Evolutionary conservation across 345 rosid genomes (phyloP).

Genomic region (Brassica cretica): DNA sequence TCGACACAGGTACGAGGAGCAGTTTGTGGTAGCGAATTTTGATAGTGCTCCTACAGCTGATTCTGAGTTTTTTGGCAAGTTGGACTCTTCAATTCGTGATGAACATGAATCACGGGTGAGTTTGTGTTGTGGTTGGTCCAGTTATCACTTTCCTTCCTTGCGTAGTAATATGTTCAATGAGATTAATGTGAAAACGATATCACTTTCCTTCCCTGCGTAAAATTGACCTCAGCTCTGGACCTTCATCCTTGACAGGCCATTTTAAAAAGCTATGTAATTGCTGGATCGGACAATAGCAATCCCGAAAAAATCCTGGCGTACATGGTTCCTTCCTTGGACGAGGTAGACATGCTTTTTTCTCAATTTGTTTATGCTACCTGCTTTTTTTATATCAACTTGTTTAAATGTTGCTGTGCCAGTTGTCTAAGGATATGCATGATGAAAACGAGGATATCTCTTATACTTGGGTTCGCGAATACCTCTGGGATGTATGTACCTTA

Average conservation of each 20-base stretch:
- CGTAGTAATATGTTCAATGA: constrained; percentile 5
- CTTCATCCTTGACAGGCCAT: constrained; percentile 57
- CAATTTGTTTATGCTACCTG: background rate
- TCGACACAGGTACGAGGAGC: constrained; percentile 69
- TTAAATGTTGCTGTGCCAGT: constrained; percentile 49
- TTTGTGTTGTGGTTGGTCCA: background rate
- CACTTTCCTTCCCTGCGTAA: constrained; percentile 1
- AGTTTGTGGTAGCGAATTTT: constrained; percentile 69
- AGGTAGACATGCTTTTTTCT: constrained; percentile 53
- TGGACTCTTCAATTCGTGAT: constrained; percentile 69
- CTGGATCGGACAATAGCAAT: constrained; percentile 65
- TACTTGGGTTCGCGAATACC: constrained; percentile 90
- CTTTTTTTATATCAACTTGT: constrained; percentile 3
- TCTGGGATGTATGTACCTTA: constrained; percentile 81
- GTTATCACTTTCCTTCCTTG: constrained; percentile 1
- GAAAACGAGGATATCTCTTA: constrained; percentile 76
- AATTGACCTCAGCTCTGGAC: constrained; percentile 22
- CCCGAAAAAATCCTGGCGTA: constrained; percentile 89
- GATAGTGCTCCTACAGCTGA: constrained; percentile 92
- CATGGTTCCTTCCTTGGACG: constrained; percentile 80
- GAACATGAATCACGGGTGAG: constrained; percentile 84
- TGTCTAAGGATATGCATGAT: constrained; percentile 74
- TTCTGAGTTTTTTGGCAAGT: constrained; percentile 70
- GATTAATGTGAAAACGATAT: background rate
- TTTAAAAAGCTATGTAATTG: constrained; percentile 81